Base-by-base conservation (phyloP, 2,329 filamentous ascomycete species). In the Ophiocordyceps camponoti-rufipedis region DNA sequence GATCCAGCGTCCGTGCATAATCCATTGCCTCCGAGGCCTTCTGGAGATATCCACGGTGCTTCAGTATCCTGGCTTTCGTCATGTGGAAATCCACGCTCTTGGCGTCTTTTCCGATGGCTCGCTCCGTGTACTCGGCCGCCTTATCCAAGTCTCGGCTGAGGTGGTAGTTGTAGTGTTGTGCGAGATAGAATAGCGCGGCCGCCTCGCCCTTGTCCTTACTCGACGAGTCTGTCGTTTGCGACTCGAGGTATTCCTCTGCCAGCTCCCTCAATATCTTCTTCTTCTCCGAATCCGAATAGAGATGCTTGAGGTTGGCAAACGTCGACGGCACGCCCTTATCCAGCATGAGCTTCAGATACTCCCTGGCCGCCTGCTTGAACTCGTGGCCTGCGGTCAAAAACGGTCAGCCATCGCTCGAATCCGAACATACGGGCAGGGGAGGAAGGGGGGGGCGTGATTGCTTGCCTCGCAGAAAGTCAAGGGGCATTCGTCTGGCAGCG, bases 161-260 rank as follows among this genome's bases (percentile, higher is more conserved):
- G 60, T 83, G 73, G 62, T 94, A 95, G 67, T 94, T 91, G 71
- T 95, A 94, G 64, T 98, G 93, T 58, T 96, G 91, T 9, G 88
- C 88, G 45, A 98, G 75, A 68, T 93, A 98, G 63, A 93, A 96
- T 44, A 88, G 75, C 13, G 85, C 84, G 2, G 88, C 85, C 13
- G 85, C 75, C 55, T 83, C 72, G 58, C 89, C 89, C 55, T 72
- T 74, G 47, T 64, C 62, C 51, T 62, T 63, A 46, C 61, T 63
- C 45, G 64, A 58, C 44, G 64, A 59, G 52, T 75, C 69, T 35
- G 68, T 66, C 45, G 75, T 61, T 50, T 70, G 62, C 32, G 75
- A 75, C 18, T 78, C 67, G 12, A 85, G 70, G 56, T 95, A 96
- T 45, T 82, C 76, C 54, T 91, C 76, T 2, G 85, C 87, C 39